Percentiles rank a stretch among this genome's conserved stretches.
phyloP scores from a whole-genome alignment of 106 monocot genomes.

The Dendrobium nobile region DNA sequence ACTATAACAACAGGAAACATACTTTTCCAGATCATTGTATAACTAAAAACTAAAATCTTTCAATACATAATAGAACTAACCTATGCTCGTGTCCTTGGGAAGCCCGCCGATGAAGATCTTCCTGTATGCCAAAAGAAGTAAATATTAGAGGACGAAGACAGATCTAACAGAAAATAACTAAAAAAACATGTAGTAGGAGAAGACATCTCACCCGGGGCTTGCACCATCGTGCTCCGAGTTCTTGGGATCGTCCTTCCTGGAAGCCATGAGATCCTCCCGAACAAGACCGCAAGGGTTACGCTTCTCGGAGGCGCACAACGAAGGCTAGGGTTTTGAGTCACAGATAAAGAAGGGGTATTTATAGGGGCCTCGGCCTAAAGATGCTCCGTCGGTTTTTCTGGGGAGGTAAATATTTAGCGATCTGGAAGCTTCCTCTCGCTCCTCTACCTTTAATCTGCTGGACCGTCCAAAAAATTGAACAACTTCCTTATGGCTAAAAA shows the following conservation, averaged over 20 bases:
- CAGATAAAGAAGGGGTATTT: neutral
- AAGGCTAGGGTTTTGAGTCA: neutral
- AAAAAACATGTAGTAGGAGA: too few species aligned
- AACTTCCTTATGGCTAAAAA: too few species aligned
- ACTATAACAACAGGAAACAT: neutral
- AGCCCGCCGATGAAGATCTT: conserved; percentile 25
- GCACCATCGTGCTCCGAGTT: conserved; percentile 13
- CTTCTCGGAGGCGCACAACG: neutral
- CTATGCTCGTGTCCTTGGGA: conserved; percentile 14
- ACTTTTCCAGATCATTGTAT: too few species aligned
- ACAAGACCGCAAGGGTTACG: neutral
- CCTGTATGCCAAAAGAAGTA: conserved; percentile 1
- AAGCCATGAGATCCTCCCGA: neutral
- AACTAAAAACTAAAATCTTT: neutral
- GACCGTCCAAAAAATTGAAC: neutral
- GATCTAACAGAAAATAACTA: neutral
- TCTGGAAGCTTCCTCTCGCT: neutral
- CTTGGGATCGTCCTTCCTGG: conserved; percentile 9
- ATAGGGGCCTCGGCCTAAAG: neutral
- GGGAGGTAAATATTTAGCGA: neutral
- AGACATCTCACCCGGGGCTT: conserved; percentile 5
- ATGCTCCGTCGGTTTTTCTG: neutral
- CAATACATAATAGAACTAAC: conserved; percentile 6
- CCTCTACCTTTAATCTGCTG: neutral
- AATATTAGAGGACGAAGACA: neutral